phyloP scores from a whole-genome alignment of 768 basidiomycete genomes.

The Suillus clintonianus region DNA sequence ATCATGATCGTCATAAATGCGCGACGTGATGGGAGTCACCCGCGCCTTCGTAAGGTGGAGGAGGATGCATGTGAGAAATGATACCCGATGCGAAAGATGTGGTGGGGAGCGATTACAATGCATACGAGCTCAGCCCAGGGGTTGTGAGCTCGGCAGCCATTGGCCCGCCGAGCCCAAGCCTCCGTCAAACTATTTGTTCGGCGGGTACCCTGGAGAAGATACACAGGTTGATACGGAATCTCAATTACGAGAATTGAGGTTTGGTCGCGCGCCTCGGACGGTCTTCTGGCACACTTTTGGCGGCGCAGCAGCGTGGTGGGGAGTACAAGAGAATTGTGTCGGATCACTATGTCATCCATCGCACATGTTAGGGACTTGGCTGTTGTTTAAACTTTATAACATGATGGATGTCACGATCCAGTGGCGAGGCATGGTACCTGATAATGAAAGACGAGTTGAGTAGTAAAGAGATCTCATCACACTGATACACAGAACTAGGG shows the following conservation, averaged over 20 bases:
- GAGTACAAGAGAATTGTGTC: not conserved
- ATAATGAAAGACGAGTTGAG: not conserved
- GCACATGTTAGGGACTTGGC: not conserved
- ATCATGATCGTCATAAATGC: not conserved
- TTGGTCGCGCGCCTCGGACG: not conserved
- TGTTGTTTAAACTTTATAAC: not conserved
- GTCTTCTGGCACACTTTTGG: not conserved
- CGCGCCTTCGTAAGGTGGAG: not conserved
- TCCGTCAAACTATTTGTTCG: not conserved
- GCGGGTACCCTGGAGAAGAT: not conserved
- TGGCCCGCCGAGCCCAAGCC: not conserved
- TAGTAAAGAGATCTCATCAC: too few relatives aligned
- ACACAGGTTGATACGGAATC: not conserved
- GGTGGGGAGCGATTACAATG: not conserved
- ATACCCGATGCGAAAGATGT: not conserved
- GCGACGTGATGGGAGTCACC: not conserved
- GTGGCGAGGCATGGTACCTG: too few relatives aligned
- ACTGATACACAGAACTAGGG: too few relatives aligned
- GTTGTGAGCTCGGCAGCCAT: conserved; percentile 38
- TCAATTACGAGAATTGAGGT: not conserved
- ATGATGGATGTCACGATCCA: not conserved
- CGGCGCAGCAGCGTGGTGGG: not conserved
- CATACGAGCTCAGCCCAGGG: not conserved
- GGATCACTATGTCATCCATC: not conserved
- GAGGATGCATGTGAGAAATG: not conserved